Conservation (phyloP, 345 rosid genomes). For the Dipteronia sinensis region DNA sequence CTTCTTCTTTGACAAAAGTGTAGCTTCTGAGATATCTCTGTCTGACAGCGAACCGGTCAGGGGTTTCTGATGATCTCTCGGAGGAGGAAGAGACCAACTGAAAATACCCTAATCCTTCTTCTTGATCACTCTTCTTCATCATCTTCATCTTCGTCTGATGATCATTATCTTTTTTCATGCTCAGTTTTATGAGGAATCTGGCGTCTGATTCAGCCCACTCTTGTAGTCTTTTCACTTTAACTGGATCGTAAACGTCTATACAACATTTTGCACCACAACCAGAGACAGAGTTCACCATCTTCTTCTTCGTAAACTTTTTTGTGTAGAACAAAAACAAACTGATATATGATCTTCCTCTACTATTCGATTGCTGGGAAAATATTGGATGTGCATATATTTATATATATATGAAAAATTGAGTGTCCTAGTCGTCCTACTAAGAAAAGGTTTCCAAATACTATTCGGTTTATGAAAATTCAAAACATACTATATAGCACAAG, state of each 20-base stretch:
- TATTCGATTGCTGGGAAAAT: no score
- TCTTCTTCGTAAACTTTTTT: not conserved
- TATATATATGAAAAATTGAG: not conserved
- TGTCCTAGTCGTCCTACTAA: not conserved
- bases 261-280: constrained; percentile 12
- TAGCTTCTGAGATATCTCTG: constrained; percentile 44
- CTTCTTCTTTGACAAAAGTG: constrained; percentile 17
- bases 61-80: not conserved
- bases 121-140: not conserved
- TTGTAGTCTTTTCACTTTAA: constrained; percentile 16
- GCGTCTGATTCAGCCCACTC: constrained; percentile 39
- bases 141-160: not conserved
- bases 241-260: constrained; percentile 17
- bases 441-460: not conserved
- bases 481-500: no score
- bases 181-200: constrained; percentile 17
- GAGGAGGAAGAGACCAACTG: not conserved
- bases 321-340: not conserved
- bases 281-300: not conserved
- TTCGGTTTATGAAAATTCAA: not conserved
- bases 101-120: not conserved
- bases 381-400: not conserved
- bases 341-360: not conserved
- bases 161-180: not conserved
- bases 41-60: constrained; percentile 21